phyloP scores from a whole-genome alignment of 2,329 filamentous ascomycete genomes.

The Scedosporium aurantiacum region DNA sequence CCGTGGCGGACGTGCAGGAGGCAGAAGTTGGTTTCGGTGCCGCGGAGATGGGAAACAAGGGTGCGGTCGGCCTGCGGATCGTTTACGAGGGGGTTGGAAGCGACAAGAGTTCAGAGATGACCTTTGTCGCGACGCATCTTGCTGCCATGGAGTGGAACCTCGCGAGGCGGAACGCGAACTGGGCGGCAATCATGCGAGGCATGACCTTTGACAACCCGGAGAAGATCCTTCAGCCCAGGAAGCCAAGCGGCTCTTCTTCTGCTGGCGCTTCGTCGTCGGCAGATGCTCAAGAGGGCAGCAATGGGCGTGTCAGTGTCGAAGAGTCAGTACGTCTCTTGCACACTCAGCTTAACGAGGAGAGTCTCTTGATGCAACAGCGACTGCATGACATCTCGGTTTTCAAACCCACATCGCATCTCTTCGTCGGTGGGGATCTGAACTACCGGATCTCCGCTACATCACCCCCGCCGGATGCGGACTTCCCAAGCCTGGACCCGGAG shows the following conservation, averaged over 20 bases:
- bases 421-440: conserved; percentile 87
- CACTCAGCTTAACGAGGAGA: conserved; percentile 23
- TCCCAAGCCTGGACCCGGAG: conserved; percentile 47
- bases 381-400: conserved; percentile 58
- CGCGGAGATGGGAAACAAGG: conserved; percentile 90
- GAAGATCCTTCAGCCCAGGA: conserved; percentile 19
- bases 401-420: conserved; percentile 63
- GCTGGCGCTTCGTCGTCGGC: not conserved
- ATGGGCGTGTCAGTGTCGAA: conserved; percentile 8
- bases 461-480: conserved; percentile 50
- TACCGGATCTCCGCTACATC: conserved; percentile 68
- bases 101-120: conserved; percentile 49
- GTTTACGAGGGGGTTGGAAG: conserved; percentile 36
- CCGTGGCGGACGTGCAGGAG: conserved; percentile 57
- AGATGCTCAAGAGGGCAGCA: conserved; percentile 12
- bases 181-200: conserved; percentile 70
- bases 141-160: conserved; percentile 77
- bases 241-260: not conserved
- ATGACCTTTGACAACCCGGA: conserved; percentile 60
- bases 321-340: conserved; percentile 20
- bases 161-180: conserved; percentile 71
- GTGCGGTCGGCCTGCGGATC: conserved; percentile 70
- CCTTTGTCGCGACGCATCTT: conserved; percentile 80
- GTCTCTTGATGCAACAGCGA: conserved; percentile 26
- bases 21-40: conserved; percentile 77